These are phyloP conservation scores for Cyberlindnera veronae DNA, from an alignment of 805 yeast genomes.

Conservation along the genomic window DNA sequence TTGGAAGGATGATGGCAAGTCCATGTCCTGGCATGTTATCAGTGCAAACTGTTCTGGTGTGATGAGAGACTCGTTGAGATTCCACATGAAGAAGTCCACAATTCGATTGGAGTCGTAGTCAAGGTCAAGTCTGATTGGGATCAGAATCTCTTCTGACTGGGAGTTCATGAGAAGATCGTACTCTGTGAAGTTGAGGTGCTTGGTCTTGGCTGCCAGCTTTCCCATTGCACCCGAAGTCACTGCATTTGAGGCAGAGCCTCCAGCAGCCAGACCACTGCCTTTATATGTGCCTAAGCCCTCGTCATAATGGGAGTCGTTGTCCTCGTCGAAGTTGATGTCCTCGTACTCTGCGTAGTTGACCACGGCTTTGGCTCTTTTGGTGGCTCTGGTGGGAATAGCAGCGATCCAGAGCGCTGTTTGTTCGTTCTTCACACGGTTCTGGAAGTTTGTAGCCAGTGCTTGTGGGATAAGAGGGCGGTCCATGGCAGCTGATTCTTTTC, in stretches of 20 bases:
- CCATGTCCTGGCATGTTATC: constrained; percentile 78
- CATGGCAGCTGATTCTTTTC: too few relatives aligned
- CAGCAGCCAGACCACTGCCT: background rate
- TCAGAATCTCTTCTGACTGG: constrained; percentile 62
- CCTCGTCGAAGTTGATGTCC: constrained; percentile 54
- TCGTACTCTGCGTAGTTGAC: constrained; percentile 85
- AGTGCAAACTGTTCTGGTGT: constrained; percentile 90
- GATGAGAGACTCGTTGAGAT: constrained; percentile 69
- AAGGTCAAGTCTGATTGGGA: constrained; percentile 83
- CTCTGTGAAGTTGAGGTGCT: constrained; percentile 25
- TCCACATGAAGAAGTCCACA: constrained; percentile 90
- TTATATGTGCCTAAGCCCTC: constrained; percentile 13
- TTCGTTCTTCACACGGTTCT: constrained; percentile 67
- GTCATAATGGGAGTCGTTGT: constrained; percentile 35
- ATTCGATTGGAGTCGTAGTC: constrained; percentile 83
- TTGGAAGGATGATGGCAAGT: constrained; percentile 65
- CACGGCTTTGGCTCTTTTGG: constrained; percentile 67
- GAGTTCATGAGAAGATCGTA: constrained; percentile 23
- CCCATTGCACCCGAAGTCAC: constrained; percentile 7
- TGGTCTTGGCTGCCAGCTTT: constrained; percentile 25
- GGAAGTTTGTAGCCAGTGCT: constrained; percentile 73
- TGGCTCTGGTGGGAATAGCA: constrained; percentile 72
- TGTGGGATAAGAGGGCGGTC: constrained; percentile 52
- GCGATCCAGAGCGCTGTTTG: constrained; percentile 70
- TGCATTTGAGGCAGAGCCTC: background rate